These are phyloP conservation scores for Ensete ventricosum DNA, from an alignment of 176 grass and related monocot genomes.

Conservation along the genomic window DNA sequence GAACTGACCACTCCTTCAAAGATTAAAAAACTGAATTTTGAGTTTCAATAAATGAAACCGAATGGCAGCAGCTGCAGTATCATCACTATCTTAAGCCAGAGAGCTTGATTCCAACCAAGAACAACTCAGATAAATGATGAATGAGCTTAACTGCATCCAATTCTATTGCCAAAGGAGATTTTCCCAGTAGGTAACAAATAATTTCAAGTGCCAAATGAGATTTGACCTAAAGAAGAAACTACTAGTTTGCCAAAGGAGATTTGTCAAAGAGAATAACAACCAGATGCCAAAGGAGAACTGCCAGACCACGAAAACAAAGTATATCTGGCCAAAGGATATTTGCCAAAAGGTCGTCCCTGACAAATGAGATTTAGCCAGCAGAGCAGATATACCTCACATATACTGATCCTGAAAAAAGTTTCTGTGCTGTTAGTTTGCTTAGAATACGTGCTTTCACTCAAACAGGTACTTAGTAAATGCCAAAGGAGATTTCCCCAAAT, in stretches of 20 bases:
- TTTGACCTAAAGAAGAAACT: not conserved
- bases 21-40: not conserved
- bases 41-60: not conserved
- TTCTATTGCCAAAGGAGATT: conserved; percentile 23
- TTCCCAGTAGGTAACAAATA: not conserved
- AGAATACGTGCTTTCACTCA: not conserved
- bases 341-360: too few species aligned
- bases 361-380: conserved; percentile 5
- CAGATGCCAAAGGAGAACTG: conserved; percentile 24
- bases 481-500: conserved; percentile 17
- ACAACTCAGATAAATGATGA: conserved; percentile 4
- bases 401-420: not conserved
- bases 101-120: not conserved
- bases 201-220: conserved; percentile 12
- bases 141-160: not conserved
- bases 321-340: conserved; percentile 2
- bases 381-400: not conserved
- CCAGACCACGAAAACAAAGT: not conserved
- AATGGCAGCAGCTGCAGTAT: not conserved
- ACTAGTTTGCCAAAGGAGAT: conserved; percentile 17
- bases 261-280: not conserved
- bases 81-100: not conserved
- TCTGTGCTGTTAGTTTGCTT: not conserved
- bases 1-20: not conserved
- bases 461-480: not conserved